These are phyloP conservation scores for Delonix regia DNA, from an alignment of 306 rosid species.

Conservation along the genomic window DNA sequence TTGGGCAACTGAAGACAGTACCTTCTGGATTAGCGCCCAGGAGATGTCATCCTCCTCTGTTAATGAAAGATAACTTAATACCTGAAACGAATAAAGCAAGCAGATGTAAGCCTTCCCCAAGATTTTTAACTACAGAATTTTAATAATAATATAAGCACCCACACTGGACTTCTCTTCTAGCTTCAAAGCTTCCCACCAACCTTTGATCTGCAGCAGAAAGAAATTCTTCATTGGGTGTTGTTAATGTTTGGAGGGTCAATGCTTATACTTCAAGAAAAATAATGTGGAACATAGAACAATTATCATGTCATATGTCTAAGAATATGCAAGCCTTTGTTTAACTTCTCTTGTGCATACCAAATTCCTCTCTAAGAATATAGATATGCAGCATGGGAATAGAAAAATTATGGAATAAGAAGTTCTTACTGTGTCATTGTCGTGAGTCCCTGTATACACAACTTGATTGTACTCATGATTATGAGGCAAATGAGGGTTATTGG, in stretches of 20 bases:
- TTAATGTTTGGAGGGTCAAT: conserved; percentile 1
- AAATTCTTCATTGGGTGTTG: conserved; percentile 34
- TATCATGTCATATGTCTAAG: conserved; percentile 24
- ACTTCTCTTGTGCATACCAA: conserved; percentile 19
- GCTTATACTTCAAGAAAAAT: conserved; percentile 16
- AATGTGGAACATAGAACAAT: conserved; percentile 12
- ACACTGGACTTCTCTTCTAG: conserved; percentile 78
- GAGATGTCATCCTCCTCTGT: conserved; percentile 65
- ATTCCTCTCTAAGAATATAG: conserved; percentile 12
- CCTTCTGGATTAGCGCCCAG: conserved; percentile 70
- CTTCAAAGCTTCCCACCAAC: conserved; percentile 93
- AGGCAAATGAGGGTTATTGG: conserved; percentile 83
- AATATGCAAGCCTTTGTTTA: not conserved
- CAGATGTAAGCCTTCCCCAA: not conserved
- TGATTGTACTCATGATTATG: conserved; percentile 95
- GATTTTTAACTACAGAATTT: not conserved
- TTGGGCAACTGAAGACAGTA: conserved; percentile 76
- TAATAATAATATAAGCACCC: conserved; percentile 37
- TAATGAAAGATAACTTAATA: conserved; percentile 65
- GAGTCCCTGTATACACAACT: conserved; percentile 96
- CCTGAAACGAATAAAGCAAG: conserved; percentile 50
- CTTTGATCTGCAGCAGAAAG: conserved; percentile 57
- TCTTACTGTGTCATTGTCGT: conserved; percentile 90
- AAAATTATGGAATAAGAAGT: conserved; percentile 35
- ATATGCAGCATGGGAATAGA: conserved; percentile 3